A percentile compares a stretch with the other conserved stretches of the same genome.
Conservation (phyloP, 768 basidiomycete genomes). For the Bullera alba region DNA sequence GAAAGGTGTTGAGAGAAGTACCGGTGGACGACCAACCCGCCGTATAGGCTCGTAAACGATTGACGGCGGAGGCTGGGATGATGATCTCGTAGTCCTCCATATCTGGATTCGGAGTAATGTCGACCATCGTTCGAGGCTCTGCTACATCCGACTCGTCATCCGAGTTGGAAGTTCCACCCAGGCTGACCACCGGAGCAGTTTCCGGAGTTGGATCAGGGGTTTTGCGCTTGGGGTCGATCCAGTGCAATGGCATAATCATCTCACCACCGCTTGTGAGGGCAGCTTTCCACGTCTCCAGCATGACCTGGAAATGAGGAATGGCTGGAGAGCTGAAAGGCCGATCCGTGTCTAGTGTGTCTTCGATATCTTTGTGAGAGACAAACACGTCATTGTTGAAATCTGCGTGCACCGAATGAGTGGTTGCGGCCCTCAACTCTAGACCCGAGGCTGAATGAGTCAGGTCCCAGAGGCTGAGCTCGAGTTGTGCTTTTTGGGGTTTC, state of each 20-base stretch:
- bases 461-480: conserved; percentile 36
- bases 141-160: too few relatives aligned
- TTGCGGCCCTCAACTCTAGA: conserved; percentile 19
- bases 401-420: not conserved
- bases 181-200: too few relatives aligned
- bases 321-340: not conserved
- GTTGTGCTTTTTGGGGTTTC: conserved; percentile 21
- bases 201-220: too few relatives aligned
- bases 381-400: not conserved
- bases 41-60: too few relatives aligned
- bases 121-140: too few relatives aligned
- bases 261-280: conserved; percentile 19
- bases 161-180: too few relatives aligned
- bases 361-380: too few relatives aligned
- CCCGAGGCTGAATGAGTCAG: conserved; percentile 23
- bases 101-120: too few relatives aligned
- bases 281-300: conserved; percentile 22
- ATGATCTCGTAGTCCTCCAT: too few relatives aligned
- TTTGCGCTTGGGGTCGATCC: conserved; percentile 24
- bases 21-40: too few relatives aligned
- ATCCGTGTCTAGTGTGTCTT: not conserved
- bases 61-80: too few relatives aligned
- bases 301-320: not conserved
- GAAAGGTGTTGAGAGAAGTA: too few relatives aligned
- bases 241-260: conserved; percentile 19